Base-by-base conservation (phyloP, 805 yeast species). In the Cyberlindnera subsufficiens region DNA sequence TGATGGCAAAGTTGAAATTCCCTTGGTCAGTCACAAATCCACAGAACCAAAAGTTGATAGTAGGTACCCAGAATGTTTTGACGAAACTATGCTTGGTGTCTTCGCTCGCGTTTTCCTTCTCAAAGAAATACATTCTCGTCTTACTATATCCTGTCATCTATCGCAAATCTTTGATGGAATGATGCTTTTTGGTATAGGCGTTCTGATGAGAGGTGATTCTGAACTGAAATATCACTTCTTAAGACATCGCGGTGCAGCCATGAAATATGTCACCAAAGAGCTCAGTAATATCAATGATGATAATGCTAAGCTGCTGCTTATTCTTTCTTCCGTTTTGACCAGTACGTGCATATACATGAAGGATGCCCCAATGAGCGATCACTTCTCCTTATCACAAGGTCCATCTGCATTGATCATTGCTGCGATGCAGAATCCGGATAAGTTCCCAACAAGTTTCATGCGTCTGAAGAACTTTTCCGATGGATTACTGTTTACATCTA, bases 311-410 rank as follows among this genome's bases (percentile, higher is more conserved):
- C 20, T 33, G 2, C 40, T 54, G n/a, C 16, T 49, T 8, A 27
- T 20, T 8, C 14, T 48, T 30, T 39, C 53, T 1, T 34, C 44
- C 11, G 9, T 39, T 4, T 32, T 56, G 15, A 35, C 37, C 9
- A 38, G 45, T 18, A 39, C 50, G 1, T 34, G 55, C 2, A 35
- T 54, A 2, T 47, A 43, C 20, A 31, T 51, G 36, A 35, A 15
- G 15, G 27, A 40, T 6, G 32, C 40, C 5, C 30, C 42, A 0
- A 35, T 43, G 14, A 45, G 45, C 16, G 58, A 55, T 7, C 52
- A 49, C 25, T 46, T 52, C 16, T 31, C 43, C 11, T 27, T 56
- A 3, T 43, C 50, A 3, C 38, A 43, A 3, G 61, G 61, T 3
- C 58, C 58, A 5, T 40, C 42, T 41, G 43, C 50, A 9, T 18